phyloP scores from a whole-genome alignment of 192 early-diverging fungal species.

The Phlyctochytrium planicorne region DNA sequence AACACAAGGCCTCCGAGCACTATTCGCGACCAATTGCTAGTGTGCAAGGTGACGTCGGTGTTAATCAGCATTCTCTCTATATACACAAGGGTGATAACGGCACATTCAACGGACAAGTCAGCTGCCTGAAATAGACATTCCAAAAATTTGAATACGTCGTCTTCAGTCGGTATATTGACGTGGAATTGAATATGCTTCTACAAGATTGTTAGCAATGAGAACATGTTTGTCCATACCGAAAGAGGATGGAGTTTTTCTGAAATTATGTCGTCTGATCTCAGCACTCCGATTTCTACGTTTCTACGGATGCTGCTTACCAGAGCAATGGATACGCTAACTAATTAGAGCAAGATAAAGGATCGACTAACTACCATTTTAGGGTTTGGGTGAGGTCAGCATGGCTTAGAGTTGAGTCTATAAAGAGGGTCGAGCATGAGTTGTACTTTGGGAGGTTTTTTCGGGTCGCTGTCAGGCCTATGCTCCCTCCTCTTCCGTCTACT shows the following conservation, averaged over 20 bases:
- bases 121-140: constrained; percentile 66
- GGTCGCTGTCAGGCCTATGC: constrained; percentile 1
- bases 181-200: constrained; percentile 54
- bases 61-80: constrained; percentile 68
- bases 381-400: constrained; percentile 51
- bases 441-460: constrained; percentile 37
- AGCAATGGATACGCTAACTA: constrained; percentile 35
- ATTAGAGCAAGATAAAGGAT: background rate
- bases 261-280: constrained; percentile 46
- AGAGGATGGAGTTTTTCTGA: constrained; percentile 54
- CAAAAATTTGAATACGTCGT: constrained; percentile 63
- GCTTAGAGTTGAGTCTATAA: constrained; percentile 52
- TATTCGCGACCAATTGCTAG: constrained; percentile 53
- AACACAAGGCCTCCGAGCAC: constrained; percentile 65
- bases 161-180: constrained; percentile 35
- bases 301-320: constrained; percentile 37
- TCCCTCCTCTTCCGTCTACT: background rate
- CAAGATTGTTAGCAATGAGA: background rate
- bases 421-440: constrained; percentile 54
- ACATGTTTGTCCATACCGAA: constrained; percentile 41
- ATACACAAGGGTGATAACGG: constrained; percentile 65
- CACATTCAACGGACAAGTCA: constrained; percentile 60
- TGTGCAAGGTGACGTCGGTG: constrained; percentile 55
- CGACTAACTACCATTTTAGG: constrained; percentile 37
- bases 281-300: constrained; percentile 19